These are phyloP conservation scores for Leersia perrieri DNA, from an alignment of 176 grass and related monocot genomes.

Conservation along the genomic window DNA sequence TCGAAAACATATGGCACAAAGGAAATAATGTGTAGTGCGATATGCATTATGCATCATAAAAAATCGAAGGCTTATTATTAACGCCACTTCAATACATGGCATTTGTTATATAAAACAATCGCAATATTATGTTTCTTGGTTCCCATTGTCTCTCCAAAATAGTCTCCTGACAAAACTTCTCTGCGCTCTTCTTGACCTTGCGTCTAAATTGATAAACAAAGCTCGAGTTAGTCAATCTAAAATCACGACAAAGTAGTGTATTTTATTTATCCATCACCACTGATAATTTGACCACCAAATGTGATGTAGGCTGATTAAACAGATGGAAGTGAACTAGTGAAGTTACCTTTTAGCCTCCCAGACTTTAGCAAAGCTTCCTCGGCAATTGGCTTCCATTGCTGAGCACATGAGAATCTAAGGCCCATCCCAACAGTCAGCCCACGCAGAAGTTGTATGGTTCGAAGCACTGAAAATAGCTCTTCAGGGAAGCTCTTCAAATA, in stretches of 20 bases:
- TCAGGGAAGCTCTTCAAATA: conserved; percentile 75
- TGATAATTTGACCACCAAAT: background rate
- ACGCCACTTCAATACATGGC: background rate
- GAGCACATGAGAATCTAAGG: conserved; percentile 73
- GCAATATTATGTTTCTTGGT: background rate
- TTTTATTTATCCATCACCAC: background rate
- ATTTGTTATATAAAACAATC: background rate
- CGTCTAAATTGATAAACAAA: conserved; percentile 20
- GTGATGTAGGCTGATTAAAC: background rate
- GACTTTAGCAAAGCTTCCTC: conserved; percentile 77
- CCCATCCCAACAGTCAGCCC: conserved; percentile 88
- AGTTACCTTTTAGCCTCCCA: conserved; percentile 67
- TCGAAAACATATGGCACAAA: background rate
- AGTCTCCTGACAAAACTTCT: conserved; percentile 38
- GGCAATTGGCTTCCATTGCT: conserved; percentile 88
- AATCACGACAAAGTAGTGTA: background rate
- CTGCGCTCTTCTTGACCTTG: conserved; percentile 35
- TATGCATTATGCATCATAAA: no score
- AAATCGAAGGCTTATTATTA: background rate
- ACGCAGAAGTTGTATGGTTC: conserved; percentile 83
- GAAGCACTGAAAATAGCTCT: conserved; percentile 78
- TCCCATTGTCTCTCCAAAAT: conserved; percentile 12
- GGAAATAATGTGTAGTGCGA: background rate
- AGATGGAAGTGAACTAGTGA: background rate
- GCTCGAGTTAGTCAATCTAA: conserved; percentile 12